A percentile compares a stretch with the other conserved stretches of the same genome.
Evolutionary conservation across 805 yeast genomes (phyloP).

Genomic region (Jamesozyma gamospora): DNA sequence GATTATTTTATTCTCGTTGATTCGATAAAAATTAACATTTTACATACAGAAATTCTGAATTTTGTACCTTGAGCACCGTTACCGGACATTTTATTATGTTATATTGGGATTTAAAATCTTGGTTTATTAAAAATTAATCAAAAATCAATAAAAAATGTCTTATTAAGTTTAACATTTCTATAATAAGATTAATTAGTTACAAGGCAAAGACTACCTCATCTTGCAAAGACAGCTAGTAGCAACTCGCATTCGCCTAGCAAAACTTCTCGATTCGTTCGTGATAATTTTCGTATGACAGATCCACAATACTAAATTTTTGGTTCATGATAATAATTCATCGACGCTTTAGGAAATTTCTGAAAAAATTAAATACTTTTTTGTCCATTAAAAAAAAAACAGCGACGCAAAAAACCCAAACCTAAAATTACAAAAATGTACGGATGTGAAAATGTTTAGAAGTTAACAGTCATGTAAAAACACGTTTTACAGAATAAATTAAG

Average conservation of each 20-base stretch:
- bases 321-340: no score
- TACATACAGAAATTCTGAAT: slow-evolving; percentile 96
- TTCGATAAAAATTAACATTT: not conserved
- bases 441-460: no score
- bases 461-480: not conserved
- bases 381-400: no score
- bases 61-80: slow-evolving; percentile 98
- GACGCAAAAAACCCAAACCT: not conserved
- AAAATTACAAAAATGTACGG: not conserved
- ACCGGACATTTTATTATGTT: slow-evolving; percentile 47
- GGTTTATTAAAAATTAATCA: no score
- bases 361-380: not conserved
- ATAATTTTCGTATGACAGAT: no score
- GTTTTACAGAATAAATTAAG: no score
- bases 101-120: not conserved
- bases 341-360: not conserved
- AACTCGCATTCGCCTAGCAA: not conserved
- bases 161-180: not conserved
- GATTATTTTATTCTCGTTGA: not conserved
- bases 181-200: not conserved
- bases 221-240: not conserved
- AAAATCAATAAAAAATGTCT: not conserved
- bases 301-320: no score
- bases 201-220: not conserved
- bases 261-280: no score